phyloP scores from a whole-genome alignment of 2,329 filamentous ascomycete species.

The Colletotrichum cordylinicola region DNA sequence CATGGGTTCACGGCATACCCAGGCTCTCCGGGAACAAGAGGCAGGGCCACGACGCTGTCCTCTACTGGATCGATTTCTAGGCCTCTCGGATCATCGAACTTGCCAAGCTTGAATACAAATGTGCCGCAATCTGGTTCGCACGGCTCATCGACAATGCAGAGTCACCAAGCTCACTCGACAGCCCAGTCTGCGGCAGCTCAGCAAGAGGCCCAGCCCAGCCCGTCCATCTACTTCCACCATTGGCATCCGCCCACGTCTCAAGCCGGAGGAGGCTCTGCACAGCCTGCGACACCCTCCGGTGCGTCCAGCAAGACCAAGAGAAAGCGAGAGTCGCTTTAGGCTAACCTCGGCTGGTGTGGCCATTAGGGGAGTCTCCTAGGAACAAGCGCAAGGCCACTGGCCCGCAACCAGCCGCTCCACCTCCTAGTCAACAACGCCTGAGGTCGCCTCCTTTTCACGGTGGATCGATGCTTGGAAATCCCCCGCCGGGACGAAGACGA shows the following conservation, averaged over 20 bases:
- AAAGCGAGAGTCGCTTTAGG: slow-evolving; percentile 47
- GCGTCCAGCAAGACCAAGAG: slow-evolving; percentile 63
- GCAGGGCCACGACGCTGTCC: slow-evolving; percentile 55
- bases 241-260: slow-evolving; percentile 84
- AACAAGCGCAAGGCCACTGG: slow-evolving; percentile 78
- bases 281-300: slow-evolving; percentile 78
- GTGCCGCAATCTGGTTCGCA: slow-evolving; percentile 42
- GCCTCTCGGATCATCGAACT: slow-evolving; percentile 37
- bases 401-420: slow-evolving; percentile 50
- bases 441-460: slow-evolving; percentile 60
- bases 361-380: slow-evolving; percentile 76
- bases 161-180: slow-evolving; percentile 50
- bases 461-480: slow-evolving; percentile 56
- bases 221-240: slow-evolving; percentile 88
- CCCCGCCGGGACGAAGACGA: slow-evolving; percentile 58
- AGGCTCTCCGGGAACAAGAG: slow-evolving; percentile 51
- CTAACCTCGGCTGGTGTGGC: slow-evolving; percentile 43
- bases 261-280: slow-evolving; percentile 63
- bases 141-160: slow-evolving; percentile 38
- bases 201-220: slow-evolving; percentile 69
- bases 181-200: slow-evolving; percentile 62
- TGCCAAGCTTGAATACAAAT: slow-evolving; percentile 52
- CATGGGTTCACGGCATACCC: slow-evolving; percentile 51
- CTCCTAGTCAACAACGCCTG: slow-evolving; percentile 49
- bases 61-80: slow-evolving; percentile 42